phyloP scores from a whole-genome alignment of 2,329 filamentous ascomycete species.

The Thermoascus crustaceus region DNA sequence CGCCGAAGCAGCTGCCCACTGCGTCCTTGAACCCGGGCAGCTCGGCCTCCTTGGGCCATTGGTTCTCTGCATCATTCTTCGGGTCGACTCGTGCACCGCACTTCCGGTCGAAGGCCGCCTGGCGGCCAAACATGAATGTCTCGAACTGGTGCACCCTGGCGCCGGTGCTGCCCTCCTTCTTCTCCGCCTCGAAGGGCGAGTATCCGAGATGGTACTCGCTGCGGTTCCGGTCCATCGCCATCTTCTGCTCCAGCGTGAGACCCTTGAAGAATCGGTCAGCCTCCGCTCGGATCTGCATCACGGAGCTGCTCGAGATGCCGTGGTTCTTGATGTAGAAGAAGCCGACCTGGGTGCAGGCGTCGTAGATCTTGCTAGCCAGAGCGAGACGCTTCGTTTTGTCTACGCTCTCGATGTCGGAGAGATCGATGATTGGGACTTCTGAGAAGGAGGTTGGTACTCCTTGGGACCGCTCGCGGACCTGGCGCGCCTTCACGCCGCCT shows the following conservation, averaged over 20 bases:
- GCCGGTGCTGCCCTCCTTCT: neutral
- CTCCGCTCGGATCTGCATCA: neutral
- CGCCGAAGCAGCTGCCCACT: neutral
- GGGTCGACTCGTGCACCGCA: neutral
- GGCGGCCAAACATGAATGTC: neutral
- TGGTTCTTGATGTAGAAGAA: conserved; percentile 22
- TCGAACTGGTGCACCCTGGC: neutral
- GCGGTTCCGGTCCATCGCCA: neutral
- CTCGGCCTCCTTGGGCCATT: neutral
- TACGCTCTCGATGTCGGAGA: conserved; percentile 7
- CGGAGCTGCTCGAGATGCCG: conserved; percentile 8
- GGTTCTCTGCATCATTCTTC: neutral
- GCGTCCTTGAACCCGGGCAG: neutral
- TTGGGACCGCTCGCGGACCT: conserved; percentile 1
- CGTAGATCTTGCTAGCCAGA: neutral
- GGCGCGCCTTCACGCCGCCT: neutral
- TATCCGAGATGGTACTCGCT: conserved; percentile 1
- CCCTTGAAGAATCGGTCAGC: conserved; percentile 1
- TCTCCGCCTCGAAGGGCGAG: neutral
- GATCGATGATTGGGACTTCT: conserved; percentile 7
- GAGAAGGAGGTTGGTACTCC: neutral
- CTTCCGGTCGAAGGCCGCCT: neutral
- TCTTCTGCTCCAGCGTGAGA: neutral
- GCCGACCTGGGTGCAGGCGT: conserved; percentile 16
- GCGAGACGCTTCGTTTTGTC: neutral